Percentiles rank a stretch among this genome's conserved stretches.
phyloP scores from a whole-genome alignment of 2,329 filamentous ascomycete species.

The Ophiostoma quercus region DNA sequence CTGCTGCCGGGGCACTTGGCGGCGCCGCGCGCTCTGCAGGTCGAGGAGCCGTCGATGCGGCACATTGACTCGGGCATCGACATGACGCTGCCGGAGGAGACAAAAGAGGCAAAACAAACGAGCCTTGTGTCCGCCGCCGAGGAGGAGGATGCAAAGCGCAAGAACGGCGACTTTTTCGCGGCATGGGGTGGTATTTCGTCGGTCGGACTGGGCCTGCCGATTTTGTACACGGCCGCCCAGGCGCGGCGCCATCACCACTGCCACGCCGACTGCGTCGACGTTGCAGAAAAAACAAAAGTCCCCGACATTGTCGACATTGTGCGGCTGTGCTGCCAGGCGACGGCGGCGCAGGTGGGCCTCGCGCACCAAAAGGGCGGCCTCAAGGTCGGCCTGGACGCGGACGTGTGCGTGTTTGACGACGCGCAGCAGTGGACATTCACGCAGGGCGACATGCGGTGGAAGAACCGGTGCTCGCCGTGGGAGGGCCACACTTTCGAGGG shows the following conservation, averaged over 20 bases:
- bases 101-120: no score
- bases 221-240: constrained; percentile 74
- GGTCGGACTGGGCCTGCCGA: constrained; percentile 85
- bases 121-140: constrained; percentile 29
- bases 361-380: constrained; percentile 76
- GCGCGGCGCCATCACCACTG: constrained; percentile 41
- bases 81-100: constrained; percentile 36
- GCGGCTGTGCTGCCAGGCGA: constrained; percentile 78
- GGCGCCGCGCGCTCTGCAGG: constrained; percentile 21
- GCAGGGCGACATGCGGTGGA: constrained; percentile 81
- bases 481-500: constrained; percentile 74
- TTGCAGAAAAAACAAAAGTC: no score
- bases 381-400: constrained; percentile 76
- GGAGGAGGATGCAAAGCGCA: constrained; percentile 27
- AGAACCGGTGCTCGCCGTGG: constrained; percentile 88
- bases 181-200: constrained; percentile 96
- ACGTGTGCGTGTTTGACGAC: constrained; percentile 90
- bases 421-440: constrained; percentile 68
- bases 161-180: constrained; percentile 78
- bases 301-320: constrained; percentile 71
- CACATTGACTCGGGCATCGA: constrained; percentile 53
- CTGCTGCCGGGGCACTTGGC: constrained; percentile 66
- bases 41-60: constrained; percentile 34
- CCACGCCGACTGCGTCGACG: constrained; percentile 11
- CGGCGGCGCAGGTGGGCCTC: constrained; percentile 81